Base-by-base conservation (phyloP, 2,329 filamentous ascomycete genomes). In the Xylaria hypoxylon region DNA sequence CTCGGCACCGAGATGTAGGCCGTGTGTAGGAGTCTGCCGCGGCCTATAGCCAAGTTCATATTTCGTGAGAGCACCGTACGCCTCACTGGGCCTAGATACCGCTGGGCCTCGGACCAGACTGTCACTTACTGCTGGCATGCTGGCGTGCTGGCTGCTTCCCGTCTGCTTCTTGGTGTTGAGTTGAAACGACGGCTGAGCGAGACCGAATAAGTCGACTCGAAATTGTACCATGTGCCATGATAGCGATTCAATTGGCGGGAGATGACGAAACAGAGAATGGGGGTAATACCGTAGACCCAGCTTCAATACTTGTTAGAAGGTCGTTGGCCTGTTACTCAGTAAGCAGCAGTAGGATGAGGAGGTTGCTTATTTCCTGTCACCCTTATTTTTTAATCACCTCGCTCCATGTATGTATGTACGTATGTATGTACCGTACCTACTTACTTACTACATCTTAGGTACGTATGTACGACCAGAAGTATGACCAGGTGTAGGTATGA, bases 1-100 rank as follows among this genome's bases (percentile, higher is more conserved):
- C 62, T 68, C 62, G 66, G 66, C 44, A 62, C 66, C 66, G 66
- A 68, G 62, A 59, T 57, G 66, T 45, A 62, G 42, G 55, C 24
- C 62, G 19, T 31, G 35, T 17, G 19, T 42, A 24, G 35, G 15
- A 44, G 22, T 26, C 35, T 42, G 7, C 6, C 13, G 35, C n/a
- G 42, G 22, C 35, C 51, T 40, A 42, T 51, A 35, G 31, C 5
- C 8, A 56, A 22, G 31, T 17, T 28, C n/a, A 13, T 10, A 55
- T n/a, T 5, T 13, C 28, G 13, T 17, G 45, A 44, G 33, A 38
- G 24, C 26, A 47, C 45, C 26, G 40, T 51, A 22, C 17, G 10
- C n/a, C 35, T 40, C n/a, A 24, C 22, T 38, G 44, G 44, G 31
- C 15, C n/a, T 22, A 22, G 42, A n/a, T 38, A 38, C 42, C 8